Evolutionary conservation across 108 stramenopile genomes (phyloP), one percentile per base, ranked within the genome.

Genomic region (Pseudonitzschia delicatissima): DNA sequence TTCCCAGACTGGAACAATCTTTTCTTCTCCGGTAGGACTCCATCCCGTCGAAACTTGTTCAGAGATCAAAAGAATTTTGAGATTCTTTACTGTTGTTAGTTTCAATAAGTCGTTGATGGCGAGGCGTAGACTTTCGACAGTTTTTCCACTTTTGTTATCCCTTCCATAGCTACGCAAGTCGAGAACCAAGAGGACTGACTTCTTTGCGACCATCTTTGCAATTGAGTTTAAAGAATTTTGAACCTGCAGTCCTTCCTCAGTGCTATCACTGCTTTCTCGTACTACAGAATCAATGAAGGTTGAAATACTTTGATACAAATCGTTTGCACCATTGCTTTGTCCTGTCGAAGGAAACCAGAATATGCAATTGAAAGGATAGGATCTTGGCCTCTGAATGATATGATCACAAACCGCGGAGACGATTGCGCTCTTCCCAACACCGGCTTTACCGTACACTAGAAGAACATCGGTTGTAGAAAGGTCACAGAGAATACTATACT

Each of bases 181-280:
- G 28, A 72, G 12, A 8, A 72, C 40, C 44, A 72, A 57, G 1
- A 72, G 33, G 25, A 60, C 17, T 20, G 31, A 34, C 28, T 49
- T 65, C 5, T 50, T 17, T 15, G 5, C 45, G 17, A 45, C 21
- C 3, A 25, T 33, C 25, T 49, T 28, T 13, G 2, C 28, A 6
- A 48, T 65, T 7, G 27, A 31, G 6, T 34, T 25, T 33, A 57
- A 17, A 7, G 9, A 18, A 11, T 57, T 34, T 3, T 57, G 32
- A 9, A 18, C 25, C n/a, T 34, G 28, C 3, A 28, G 31, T 33
- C 33, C 33, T 29, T 48, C 47, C 6, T 9, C 23, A 48, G 23
- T 48, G 23, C 18, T 17, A 9, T 27, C 55, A n/a, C 31, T 57
- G 5, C 5, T n/a, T 33, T 31, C 33, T 11, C 26, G 8, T 9